Percentiles rank a stretch among this genome's conserved stretches.
Evolutionary conservation across 2,329 filamentous ascomycete genomes (phyloP).

Genomic region (Stemphylium vesicarium): DNA sequence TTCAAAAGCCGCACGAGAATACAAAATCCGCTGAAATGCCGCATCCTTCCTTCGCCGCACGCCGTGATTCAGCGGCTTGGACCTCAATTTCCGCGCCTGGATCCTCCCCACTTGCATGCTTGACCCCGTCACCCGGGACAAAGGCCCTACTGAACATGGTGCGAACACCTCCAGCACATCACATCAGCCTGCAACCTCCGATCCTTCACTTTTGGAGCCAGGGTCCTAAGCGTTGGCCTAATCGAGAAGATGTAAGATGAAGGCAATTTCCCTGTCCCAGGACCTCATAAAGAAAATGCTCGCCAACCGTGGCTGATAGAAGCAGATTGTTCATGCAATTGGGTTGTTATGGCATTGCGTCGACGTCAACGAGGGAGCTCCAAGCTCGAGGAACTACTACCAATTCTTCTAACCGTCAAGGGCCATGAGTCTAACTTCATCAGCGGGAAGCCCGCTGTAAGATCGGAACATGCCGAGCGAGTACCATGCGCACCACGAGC

Average conservation of each 20-base stretch:
- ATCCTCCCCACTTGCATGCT: constrained; percentile 12
- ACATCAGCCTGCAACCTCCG: constrained; percentile 30
- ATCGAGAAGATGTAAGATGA: constrained; percentile 32
- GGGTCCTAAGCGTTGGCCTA: constrained; percentile 36
- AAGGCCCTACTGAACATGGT: constrained; percentile 28
- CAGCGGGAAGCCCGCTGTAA: constrained; percentile 2
- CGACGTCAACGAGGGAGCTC: constrained; percentile 35
- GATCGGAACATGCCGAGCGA: neutral
- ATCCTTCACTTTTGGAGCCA: constrained; percentile 29
- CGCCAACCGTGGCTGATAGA: constrained; percentile 12
- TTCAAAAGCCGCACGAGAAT: constrained; percentile 13
- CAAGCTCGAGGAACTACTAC: constrained; percentile 26
- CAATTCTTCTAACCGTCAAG: constrained; percentile 8
- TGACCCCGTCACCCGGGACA: constrained; percentile 17
- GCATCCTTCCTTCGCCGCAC: constrained; percentile 8
- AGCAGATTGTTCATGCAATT: constrained; percentile 33
- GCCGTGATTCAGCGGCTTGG: constrained; percentile 7
- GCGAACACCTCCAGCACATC: constrained; percentile 30
- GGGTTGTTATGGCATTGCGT: constrained; percentile 35
- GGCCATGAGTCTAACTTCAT: neutral
- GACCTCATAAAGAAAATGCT: constrained; percentile 23
- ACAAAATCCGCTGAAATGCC: constrained; percentile 7
- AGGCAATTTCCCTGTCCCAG: constrained; percentile 22
- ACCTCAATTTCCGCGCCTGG: constrained; percentile 18
- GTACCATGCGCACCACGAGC: constrained; percentile 5